Conservation (phyloP, 1,284 basidiomycete genomes). For the Boletellus deceptivus region DNA sequence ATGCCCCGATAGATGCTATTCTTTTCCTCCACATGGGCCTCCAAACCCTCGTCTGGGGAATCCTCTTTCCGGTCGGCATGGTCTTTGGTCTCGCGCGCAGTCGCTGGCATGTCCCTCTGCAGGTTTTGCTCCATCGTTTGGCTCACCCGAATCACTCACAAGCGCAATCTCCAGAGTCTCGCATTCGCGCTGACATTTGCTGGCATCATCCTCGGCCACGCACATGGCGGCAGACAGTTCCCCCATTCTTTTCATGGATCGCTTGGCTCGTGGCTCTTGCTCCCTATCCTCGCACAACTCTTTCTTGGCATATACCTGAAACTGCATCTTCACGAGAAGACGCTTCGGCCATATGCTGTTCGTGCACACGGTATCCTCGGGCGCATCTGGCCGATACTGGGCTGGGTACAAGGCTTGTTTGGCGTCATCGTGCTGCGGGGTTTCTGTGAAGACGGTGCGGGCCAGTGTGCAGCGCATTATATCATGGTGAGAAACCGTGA, state of each 20-base stretch:
- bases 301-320: conserved; percentile 87
- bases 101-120: conserved; percentile 84
- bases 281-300: conserved; percentile 69
- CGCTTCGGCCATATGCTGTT: conserved; percentile 74
- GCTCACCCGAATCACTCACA: not conserved
- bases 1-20: conserved; percentile 71
- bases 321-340: conserved; percentile 83
- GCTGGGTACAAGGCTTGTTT: conserved; percentile 85
- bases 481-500: conserved; percentile 61
- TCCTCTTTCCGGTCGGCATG: conserved; percentile 86
- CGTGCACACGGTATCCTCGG: conserved; percentile 79
- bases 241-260: conserved; percentile 67
- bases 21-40: conserved; percentile 80
- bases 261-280: conserved; percentile 67
- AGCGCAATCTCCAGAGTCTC: conserved; percentile 43
- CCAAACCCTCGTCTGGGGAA: conserved; percentile 76
- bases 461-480: conserved; percentile 88
- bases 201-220: conserved; percentile 77
- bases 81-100: conserved; percentile 78
- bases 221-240: conserved; percentile 78
- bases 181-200: conserved; percentile 69
- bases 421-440: conserved; percentile 63
- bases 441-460: conserved; percentile 71
- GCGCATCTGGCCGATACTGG: conserved; percentile 82
- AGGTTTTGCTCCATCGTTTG: conserved; percentile 44